Percentiles rank a stretch among this genome's conserved stretches.
phyloP scores from a whole-genome alignment of 2,329 filamentous ascomycete species.

The Ceratocystis colombiana region DNA sequence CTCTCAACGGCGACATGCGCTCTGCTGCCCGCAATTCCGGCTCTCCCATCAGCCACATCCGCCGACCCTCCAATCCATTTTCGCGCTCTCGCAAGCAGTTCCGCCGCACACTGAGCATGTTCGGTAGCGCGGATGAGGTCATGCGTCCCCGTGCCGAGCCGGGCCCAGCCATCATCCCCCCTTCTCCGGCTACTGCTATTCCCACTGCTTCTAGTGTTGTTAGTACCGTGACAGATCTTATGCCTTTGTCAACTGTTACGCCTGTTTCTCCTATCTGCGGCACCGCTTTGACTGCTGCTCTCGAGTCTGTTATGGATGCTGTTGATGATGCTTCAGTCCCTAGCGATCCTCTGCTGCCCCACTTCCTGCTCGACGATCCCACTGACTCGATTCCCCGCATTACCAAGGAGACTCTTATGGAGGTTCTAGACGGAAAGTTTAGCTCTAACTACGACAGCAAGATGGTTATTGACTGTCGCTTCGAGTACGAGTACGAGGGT shows the following conservation, averaged over 20 bases:
- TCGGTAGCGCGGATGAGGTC: constrained; percentile 79
- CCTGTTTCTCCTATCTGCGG: constrained; percentile 19
- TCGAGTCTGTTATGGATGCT: constrained; percentile 67
- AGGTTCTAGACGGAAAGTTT: constrained; percentile 81
- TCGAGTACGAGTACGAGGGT: constrained; percentile 97
- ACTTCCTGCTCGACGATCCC: constrained; percentile 70
- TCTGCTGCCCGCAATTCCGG: constrained; percentile 34
- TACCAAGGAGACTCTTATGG: constrained; percentile 65
- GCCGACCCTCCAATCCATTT: constrained; percentile 62
- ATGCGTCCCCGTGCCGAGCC: constrained; percentile 57
- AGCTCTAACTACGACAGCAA: constrained; percentile 65
- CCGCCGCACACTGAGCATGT: constrained; percentile 93
- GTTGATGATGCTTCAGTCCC: constrained; percentile 53
- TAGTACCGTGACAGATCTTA: not conserved
- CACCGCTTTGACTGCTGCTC: constrained; percentile 38
- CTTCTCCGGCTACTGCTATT: constrained; percentile 12
- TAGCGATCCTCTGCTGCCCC: constrained; percentile 65
- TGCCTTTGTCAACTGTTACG: not conserved
- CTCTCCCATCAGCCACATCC: constrained; percentile 64
- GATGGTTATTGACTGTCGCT: constrained; percentile 89
- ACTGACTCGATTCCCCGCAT: constrained; percentile 84
- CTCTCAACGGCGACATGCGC: constrained; percentile 18
- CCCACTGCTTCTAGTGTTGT: not conserved
- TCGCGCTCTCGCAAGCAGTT: constrained; percentile 77
- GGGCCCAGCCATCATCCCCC: constrained; percentile 31